Conservation (phyloP, 1,139 yeast species). For the Suhomyces coccinellae region DNA sequence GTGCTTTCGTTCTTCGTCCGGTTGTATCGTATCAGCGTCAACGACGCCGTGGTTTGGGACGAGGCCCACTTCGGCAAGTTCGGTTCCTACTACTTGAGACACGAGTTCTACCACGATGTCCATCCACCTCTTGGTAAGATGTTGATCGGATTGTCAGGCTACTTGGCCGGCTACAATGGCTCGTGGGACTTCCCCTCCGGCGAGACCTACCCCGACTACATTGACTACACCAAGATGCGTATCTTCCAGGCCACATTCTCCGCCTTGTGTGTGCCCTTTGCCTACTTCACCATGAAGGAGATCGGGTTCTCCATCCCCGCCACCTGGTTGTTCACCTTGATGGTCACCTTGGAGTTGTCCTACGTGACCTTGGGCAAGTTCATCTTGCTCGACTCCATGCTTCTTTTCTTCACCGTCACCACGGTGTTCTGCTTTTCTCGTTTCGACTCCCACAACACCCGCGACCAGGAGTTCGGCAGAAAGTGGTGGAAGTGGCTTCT, state of each 20-base stretch:
- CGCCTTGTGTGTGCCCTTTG: constrained; percentile 87
- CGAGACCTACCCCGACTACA: constrained; percentile 75
- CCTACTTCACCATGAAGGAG: constrained; percentile 87
- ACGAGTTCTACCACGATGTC: constrained; percentile 94
- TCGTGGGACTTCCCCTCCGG: constrained; percentile 95
- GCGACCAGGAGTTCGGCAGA: constrained; percentile 56
- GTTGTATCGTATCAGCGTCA: constrained; percentile 52
- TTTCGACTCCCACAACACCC: constrained; percentile 71
- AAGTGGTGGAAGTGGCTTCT: constrained; percentile 96
- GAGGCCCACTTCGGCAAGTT: constrained; percentile 87
- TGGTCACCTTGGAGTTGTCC: constrained; percentile 84
- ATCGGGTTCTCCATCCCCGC: constrained; percentile 79
- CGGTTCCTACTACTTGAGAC: constrained; percentile 89
- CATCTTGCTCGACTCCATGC: constrained; percentile 93
- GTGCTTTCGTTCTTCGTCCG: constrained; percentile 50
- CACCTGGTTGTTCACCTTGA: constrained; percentile 84
- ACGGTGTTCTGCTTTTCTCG: constrained; percentile 76
- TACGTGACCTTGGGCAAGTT: constrained; percentile 89
- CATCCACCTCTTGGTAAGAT: constrained; percentile 98
- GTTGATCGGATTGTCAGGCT: constrained; percentile 94
- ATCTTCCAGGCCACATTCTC: constrained; percentile 89
- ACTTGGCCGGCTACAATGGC: constrained; percentile 92
- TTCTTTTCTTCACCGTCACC: constrained; percentile 85
- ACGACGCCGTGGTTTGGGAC: constrained; percentile 60
- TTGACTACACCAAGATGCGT: constrained; percentile 90